Evolutionary conservation across 2,329 filamentous ascomycete genomes (phyloP), one percentile per base, ranked within the genome.

Genomic region (Sphaerulina vaccinii): DNA sequence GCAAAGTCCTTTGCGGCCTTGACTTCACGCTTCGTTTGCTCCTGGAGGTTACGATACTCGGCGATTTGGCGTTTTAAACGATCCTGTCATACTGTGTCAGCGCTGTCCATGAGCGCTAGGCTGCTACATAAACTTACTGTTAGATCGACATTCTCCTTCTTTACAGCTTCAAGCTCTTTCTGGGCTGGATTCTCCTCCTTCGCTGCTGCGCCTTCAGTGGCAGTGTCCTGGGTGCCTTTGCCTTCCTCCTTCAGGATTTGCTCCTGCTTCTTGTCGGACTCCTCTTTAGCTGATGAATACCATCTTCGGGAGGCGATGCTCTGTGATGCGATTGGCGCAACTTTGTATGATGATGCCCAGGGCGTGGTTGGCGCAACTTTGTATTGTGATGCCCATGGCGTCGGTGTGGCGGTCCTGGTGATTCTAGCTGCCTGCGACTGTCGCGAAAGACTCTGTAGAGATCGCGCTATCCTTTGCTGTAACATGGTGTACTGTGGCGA

Each of bases 31-130:
- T 86, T 82, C 37, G 90, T 95, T 68, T 93, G 89, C 68, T 96
- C 90, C 77, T 97, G 92, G 45, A 99, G 87, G 76, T 97, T 99
- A 70, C 90, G 90, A 82, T 95, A 97, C 67, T 99, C 93, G 74
- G 93, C 93, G 59, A 97, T 85, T 49, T 88, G 87, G 70, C 93
- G 92, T 58, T 96, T 82, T 74, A 90, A 95, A 78, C 90, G 93
- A 75, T 97, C 93, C 93, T 97, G 62, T 35, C 6, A 22, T 39
- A 33, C 24, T 11, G 15, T n/a, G 38, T 43, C 36, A 43, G 18
- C 41, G 13, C 15, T 15, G 29, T 16, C 16, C 19, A 22, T 2
- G 6, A n/a, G 24, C 27, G 18, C n/a, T 19, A 16, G 2, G 9
- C 3, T 32, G 9, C 9, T 15, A 37, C 27, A 29, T n/a, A 35